These are phyloP conservation scores for Clonostachys solani DNA, from an alignment of 2,329 filamentous ascomycete species.

Conservation along the genomic window DNA sequence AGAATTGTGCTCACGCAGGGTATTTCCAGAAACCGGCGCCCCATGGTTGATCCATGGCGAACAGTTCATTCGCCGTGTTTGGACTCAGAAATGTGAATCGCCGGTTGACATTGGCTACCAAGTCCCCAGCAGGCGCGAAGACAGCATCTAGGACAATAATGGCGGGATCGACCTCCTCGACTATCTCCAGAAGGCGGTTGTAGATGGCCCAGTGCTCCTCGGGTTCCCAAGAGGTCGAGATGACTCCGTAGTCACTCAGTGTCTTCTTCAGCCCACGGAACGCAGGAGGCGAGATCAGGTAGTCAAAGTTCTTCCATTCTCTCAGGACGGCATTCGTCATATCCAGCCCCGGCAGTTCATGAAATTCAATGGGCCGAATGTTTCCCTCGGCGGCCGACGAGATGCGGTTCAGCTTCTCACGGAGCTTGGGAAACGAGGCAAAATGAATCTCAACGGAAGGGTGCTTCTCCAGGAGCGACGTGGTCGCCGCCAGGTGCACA, in stretches of 20 bases:
- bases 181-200: slow-evolving; percentile 11
- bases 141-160: slow-evolving; percentile 23
- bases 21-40: slow-evolving; percentile 29
- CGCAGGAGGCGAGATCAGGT: slow-evolving; percentile 6
- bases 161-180: slow-evolving; percentile 21
- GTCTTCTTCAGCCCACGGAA: slow-evolving; percentile 6
- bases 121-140: slow-evolving; percentile 17
- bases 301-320: too few species aligned
- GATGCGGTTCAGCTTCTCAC: not conserved
- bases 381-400: too few species aligned
- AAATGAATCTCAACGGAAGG: slow-evolving; percentile 24
- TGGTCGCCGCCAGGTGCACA: slow-evolving; percentile 26
- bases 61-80: slow-evolving; percentile 33
- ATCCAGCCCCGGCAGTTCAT: slow-evolving; percentile 11
- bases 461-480: slow-evolving; percentile 22
- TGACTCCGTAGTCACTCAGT: slow-evolving; percentile 8
- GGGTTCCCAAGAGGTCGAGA: slow-evolving; percentile 18
- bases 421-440: slow-evolving; percentile 20
- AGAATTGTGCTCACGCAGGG: slow-evolving; percentile 25
- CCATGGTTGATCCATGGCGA: slow-evolving; percentile 30
- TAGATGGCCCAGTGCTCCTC: slow-evolving; percentile 22
- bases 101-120: slow-evolving; percentile 9
- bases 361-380: slow-evolving; percentile 11
- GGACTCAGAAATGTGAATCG: slow-evolving; percentile 34
- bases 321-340: not conserved